These are phyloP conservation scores for Rhizophagus clarus DNA, from an alignment of 192 early-diverging fungal genomes.

Conservation along the genomic window DNA sequence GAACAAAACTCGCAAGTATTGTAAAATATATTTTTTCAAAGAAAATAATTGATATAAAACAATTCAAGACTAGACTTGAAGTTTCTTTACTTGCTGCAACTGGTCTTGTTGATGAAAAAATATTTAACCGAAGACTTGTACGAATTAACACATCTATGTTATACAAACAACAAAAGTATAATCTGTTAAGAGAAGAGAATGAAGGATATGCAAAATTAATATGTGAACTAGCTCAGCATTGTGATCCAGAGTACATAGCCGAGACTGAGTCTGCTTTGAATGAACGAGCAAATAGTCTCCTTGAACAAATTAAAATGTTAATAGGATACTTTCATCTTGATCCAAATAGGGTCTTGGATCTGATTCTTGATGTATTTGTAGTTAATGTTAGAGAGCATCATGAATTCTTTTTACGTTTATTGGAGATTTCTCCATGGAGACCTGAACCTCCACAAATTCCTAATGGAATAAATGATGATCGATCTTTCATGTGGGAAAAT, in stretches of 20 bases:
- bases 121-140: slow-evolving; percentile 36
- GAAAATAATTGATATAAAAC: neutral
- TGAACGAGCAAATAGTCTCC: neutral
- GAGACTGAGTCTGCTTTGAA: slow-evolving; percentile 6
- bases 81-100: slow-evolving; percentile 29
- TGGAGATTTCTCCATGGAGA: slow-evolving; percentile 57
- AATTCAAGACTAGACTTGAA: slow-evolving; percentile 10
- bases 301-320: slow-evolving; percentile 27
- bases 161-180: slow-evolving; percentile 83
- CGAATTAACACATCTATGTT: slow-evolving; percentile 43
- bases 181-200: slow-evolving; percentile 76
- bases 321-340: slow-evolving; percentile 78
- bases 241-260: slow-evolving; percentile 22
- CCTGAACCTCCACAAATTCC: slow-evolving; percentile 38
- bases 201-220: slow-evolving; percentile 82
- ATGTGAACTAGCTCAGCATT: slow-evolving; percentile 50
- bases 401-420: slow-evolving; percentile 70
- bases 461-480: slow-evolving; percentile 32
- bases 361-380: slow-evolving; percentile 76
- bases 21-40: neutral
- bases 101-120: slow-evolving; percentile 27
- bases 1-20: neutral
- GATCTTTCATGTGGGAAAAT: neutral
- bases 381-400: slow-evolving; percentile 66
- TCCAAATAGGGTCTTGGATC: slow-evolving; percentile 80